These are phyloP conservation scores for Mycena albidolilacea DNA, from an alignment of 768 basidiomycete species.

Conservation along the genomic window DNA sequence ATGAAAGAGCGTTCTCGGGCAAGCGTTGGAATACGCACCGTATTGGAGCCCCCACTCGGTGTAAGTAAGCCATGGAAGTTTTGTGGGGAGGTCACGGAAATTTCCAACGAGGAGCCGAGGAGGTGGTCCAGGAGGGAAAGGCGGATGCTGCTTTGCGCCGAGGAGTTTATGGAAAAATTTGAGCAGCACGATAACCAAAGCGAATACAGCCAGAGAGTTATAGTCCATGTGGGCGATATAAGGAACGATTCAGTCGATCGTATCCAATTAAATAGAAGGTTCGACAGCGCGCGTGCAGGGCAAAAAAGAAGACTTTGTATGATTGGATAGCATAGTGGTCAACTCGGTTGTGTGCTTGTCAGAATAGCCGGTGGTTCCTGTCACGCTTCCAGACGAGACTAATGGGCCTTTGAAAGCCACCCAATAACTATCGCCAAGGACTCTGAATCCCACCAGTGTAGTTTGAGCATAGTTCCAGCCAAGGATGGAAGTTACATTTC, in stretches of 20 bases:
- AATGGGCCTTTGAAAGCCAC: too few species aligned
- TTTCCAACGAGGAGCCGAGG: conserved; percentile 41
- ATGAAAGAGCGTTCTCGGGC: background rate
- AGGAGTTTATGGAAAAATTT: background rate
- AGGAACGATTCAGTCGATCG: background rate
- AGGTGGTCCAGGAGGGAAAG: conserved; percentile 45
- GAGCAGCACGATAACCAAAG: background rate
- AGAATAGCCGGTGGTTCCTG: too few species aligned
- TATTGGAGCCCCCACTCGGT: conserved; percentile 40
- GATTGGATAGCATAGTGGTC: too few species aligned
- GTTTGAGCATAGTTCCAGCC: too few species aligned
- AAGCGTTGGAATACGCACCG: conserved; percentile 20
- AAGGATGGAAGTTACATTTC: too few species aligned
- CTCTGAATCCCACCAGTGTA: too few species aligned
- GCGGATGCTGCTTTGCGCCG: conserved; percentile 1
- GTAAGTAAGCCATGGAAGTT: conserved; percentile 42
- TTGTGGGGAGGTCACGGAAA: conserved; percentile 35
- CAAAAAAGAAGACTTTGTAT: background rate
- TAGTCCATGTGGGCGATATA: background rate
- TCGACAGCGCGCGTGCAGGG: background rate
- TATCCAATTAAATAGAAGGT: too few species aligned
- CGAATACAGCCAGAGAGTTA: background rate
- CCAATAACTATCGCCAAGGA: too few species aligned
- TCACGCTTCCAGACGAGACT: too few species aligned
- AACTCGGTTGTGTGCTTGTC: too few species aligned